A percentile compares a stretch with the other conserved stretches of the same genome.
Evolutionary conservation across 371 early-diverging fungal genomes (phyloP).

Genomic region (Mortierella polycephala): DNA sequence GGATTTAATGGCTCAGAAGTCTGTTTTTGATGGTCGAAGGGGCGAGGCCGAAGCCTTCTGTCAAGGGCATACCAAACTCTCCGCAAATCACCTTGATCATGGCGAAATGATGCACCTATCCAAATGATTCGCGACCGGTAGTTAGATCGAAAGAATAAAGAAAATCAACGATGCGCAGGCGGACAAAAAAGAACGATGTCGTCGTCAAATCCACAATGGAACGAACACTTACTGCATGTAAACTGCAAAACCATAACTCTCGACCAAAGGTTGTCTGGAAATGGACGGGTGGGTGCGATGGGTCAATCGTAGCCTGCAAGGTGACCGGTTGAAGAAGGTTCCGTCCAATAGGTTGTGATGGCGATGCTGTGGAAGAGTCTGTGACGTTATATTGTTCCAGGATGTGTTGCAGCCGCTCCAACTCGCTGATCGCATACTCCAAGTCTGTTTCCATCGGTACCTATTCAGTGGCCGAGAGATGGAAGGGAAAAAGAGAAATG

Average conservation of each 20-base stretch:
- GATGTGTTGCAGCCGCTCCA: conserved; percentile 31
- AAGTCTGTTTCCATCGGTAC: conserved; percentile 57
- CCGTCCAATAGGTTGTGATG: neutral
- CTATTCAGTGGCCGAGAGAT: conserved; percentile 3
- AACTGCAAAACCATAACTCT: conserved; percentile 76
- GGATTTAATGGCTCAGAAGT: neutral
- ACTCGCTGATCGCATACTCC: conserved; percentile 49
- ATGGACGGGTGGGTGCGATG: conserved; percentile 33
- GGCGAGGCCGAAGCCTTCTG: conserved; percentile 62
- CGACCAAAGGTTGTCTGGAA: conserved; percentile 63
- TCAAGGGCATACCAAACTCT: conserved; percentile 57
- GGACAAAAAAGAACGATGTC: too few relatives aligned
- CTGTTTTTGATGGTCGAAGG: conserved; percentile 58
- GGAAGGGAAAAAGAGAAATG: neutral
- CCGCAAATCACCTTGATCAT: conserved; percentile 65
- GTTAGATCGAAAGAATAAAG: neutral
- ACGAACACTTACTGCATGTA: conserved; percentile 57
- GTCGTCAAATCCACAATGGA: too few relatives aligned
- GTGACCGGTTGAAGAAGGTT: conserved; percentile 39
- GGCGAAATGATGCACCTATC: conserved; percentile 67
- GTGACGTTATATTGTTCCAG: conserved; percentile 11
- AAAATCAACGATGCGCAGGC: neutral
- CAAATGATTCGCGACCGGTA: neutral
- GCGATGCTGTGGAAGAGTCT: neutral
- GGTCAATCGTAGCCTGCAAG: conserved; percentile 57